phyloP scores from a whole-genome alignment of 331 rosid genomes.

The Telfairia occidentalis region DNA sequence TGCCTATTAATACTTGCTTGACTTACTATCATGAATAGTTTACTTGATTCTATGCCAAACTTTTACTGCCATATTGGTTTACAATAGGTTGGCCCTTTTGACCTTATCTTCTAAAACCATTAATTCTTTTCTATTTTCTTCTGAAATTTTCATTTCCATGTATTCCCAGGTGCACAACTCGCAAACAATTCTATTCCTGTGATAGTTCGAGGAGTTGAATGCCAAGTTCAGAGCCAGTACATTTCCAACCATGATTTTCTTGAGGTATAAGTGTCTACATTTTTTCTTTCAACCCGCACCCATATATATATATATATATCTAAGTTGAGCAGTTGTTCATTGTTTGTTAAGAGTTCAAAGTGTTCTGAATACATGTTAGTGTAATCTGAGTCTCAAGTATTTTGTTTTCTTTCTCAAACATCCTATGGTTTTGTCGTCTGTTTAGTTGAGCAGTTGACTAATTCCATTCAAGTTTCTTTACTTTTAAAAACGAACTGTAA shows the following conservation, averaged over 20 bases:
- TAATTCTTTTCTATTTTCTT: not conserved
- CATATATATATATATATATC: too few species aligned
- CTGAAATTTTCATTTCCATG: slow-evolving; percentile 10
- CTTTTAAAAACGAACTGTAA: not conserved
- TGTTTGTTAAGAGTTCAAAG: not conserved
- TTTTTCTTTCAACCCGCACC: not conserved
- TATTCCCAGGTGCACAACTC: slow-evolving; percentile 35
- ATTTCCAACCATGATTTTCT: slow-evolving; percentile 77
- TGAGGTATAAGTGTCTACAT: slow-evolving; percentile 40
- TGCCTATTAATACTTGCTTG: slow-evolving; percentile 6
- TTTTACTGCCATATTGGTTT: not conserved
- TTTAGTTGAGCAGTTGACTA: too few species aligned
- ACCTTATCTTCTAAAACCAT: not conserved
- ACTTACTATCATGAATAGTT: not conserved
- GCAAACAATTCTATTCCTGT: slow-evolving; percentile 38
- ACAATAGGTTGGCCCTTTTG: not conserved
- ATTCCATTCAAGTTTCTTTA: not conserved
- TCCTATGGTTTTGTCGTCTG: not conserved
- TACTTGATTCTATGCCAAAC: not conserved
- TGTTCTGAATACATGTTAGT: not conserved
- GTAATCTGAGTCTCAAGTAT: not conserved
- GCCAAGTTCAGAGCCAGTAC: slow-evolving; percentile 48
- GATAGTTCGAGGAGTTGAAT: slow-evolving; percentile 47
- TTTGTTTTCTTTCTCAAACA: not conserved
- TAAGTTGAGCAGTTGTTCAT: not conserved